Base-by-base conservation (phyloP, 1,284 basidiomycete genomes). In the Microbotryum lychnidis-dioicae region DNA sequence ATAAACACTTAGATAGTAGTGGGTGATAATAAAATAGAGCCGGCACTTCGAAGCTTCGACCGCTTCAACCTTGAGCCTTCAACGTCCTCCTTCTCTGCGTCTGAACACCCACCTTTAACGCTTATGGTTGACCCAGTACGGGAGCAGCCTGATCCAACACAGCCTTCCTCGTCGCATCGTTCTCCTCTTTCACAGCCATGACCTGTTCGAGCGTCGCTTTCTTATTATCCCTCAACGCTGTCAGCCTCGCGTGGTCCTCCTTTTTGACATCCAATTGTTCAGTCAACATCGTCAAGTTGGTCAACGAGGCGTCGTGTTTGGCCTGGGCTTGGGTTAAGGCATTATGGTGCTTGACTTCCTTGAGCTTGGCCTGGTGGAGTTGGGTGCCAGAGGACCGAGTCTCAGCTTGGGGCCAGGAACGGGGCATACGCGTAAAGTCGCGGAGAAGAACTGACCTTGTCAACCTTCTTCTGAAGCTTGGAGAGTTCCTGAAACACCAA, bases 401-500 rank as follows among this genome's bases (percentile, higher is more conserved):
- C 20, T n/a, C 48, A 50, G 48, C 48, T 18, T 7, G 20, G 18
- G 48, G 6, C 48, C 21, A 48, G 47, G 16, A n/a, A 25, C n/a
- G 27, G 48, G 23, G 48, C 20, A 6, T 21, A 12, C 20, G 12
- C 10, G 7, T 7, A 23, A 29, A 50, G 14, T 14, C 21, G 27
- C 23, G 18, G 16, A 50, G 25, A 16, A 50, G 14, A 50, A 20
- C 33, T 53, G 12, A 33, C 51, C 49, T 68, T 68, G 20, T 61
- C 62, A 16, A 66, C 45, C 2, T 45, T 23, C 50, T 68, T 68
- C 44, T 61, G 27, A 1, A 64, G 60, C 52, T 68, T 68, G 10
- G 33, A 21, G 27, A 64, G 52, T 21, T 57, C 60, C 66, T 68
- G 23, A 20, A 16, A 31, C 9, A 31, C 31, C 31, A 31, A 31